Conservation (phyloP, 768 basidiomycete species). For the Serendipita sp. region DNA sequence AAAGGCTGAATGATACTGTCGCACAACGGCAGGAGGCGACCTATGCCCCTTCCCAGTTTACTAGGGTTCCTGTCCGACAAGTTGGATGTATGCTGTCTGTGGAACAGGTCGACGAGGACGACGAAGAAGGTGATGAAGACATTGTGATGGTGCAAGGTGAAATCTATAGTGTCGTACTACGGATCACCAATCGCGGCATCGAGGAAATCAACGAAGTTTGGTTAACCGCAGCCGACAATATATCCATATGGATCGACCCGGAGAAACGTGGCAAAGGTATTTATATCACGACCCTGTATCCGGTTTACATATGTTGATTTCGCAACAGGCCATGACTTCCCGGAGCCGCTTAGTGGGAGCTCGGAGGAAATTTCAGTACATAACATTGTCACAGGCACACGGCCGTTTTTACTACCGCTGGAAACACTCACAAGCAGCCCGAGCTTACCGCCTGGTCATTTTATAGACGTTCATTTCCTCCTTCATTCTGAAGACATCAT, state of each 20-base stretch:
- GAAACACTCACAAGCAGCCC: not conserved
- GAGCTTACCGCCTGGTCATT: constrained; percentile 27
- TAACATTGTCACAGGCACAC: constrained; percentile 24
- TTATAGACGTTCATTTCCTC: constrained; percentile 33
- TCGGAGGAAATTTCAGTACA: constrained; percentile 28
- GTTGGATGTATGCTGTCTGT: constrained; percentile 44
- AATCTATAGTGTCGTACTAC: constrained; percentile 33
- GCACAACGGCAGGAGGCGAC: constrained; percentile 48
- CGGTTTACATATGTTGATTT: not conserved
- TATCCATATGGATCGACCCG: constrained; percentile 40
- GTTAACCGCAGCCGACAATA: constrained; percentile 42
- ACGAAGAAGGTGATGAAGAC: constrained; percentile 34
- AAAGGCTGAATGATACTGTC: constrained; percentile 57
- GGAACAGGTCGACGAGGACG: constrained; percentile 19
- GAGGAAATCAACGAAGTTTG: constrained; percentile 50
- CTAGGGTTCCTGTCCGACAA: constrained; percentile 46
- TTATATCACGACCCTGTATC: too few species aligned
- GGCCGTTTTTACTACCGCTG: constrained; percentile 8
- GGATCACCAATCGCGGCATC: constrained; percentile 51
- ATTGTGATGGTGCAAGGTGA: constrained; percentile 51
- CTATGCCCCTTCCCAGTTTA: constrained; percentile 52
- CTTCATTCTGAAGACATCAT: constrained; percentile 36
- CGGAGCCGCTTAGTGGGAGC: constrained; percentile 36
- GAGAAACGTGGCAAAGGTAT: constrained; percentile 9
- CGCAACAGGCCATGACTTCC: constrained; percentile 22